Conservation (phyloP, 2,329 filamentous ascomycete species). For the Colletotrichum sp. region DNA sequence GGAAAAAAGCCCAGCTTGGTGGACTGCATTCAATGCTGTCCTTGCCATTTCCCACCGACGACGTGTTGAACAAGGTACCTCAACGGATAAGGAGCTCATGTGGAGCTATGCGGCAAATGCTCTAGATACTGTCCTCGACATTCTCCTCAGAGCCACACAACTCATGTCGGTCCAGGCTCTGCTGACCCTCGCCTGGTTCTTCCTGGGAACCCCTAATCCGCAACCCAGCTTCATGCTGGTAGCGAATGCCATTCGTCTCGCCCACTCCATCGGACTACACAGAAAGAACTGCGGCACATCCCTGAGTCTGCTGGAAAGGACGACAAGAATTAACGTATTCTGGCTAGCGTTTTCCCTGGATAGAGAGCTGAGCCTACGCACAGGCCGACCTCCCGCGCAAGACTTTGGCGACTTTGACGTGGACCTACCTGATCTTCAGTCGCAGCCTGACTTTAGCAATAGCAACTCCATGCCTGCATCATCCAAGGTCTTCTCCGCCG, state of each 20-base stretch:
- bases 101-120: neutral
- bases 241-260: neutral
- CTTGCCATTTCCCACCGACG: rapidly evolving
- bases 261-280: neutral
- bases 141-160: neutral
- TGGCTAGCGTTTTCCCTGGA: neutral
- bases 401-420: neutral
- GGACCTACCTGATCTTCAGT: neutral
- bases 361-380: neutral
- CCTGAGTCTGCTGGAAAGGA: neutral
- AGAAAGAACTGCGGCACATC: neutral
- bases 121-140: neutral
- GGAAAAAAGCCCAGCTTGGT: neutral
- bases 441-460: neutral
- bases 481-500: neutral
- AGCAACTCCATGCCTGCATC: neutral
- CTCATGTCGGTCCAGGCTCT: neutral
- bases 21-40: neutral
- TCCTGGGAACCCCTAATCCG: neutral
- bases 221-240: neutral
- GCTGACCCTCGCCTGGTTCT: neutral
- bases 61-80: neutral
- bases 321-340: neutral
- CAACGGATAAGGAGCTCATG: neutral
- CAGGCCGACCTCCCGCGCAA: neutral